Evolutionary conservation across 2,329 filamentous ascomycete genomes (phyloP), one percentile per base, ranked within the genome.

Genomic region (Colletotrichum salicis): DNA sequence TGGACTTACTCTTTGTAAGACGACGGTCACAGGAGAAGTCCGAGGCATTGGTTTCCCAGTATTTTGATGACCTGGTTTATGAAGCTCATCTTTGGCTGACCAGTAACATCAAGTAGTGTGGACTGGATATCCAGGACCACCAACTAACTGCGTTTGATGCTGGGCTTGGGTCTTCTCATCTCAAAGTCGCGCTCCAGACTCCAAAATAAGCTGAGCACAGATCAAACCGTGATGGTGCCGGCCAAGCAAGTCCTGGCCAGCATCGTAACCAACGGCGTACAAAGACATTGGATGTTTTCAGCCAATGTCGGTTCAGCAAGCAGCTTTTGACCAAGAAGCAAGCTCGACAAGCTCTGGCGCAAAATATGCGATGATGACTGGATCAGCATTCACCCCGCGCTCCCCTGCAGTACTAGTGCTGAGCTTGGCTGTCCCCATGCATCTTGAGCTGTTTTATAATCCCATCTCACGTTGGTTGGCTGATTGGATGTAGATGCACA

Each of bases 321-420:
- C 22, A 13, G 13, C 37, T 41, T 29, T 27, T 27, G 48, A 63
- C 22, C 31, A 7, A 51, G 22, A 41, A 52, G 7, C 52, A 52
- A 35, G 41, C 60, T 41, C 41, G 41, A 65, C 61, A 41, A 61
- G 54, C 48, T 69, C 37, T 48, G 33, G 29, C 7, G 24, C 41
- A 7, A 41, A 35, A 29, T 13, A 19, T 27, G 27, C 29, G 41
- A 31, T 19, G 31, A 22, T 13, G 33, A 31, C 31, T 33, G 54
- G 35, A n/a, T 33, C 31, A n/a, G 41, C 33, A 11, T 19, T 59
- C 52, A 48, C 37, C 15, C 19, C 35, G 35, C n/a, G 11, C 31
- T 15, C 59, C 65, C 24, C 64, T 71, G 64, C 68, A 57, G 64
- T 41, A 37, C 22, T 62, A 58, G 64, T 56, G 68, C 51, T 48